Base-by-base conservation (phyloP, 2,329 filamentous ascomycete genomes). In the Nemania abortiva region DNA sequence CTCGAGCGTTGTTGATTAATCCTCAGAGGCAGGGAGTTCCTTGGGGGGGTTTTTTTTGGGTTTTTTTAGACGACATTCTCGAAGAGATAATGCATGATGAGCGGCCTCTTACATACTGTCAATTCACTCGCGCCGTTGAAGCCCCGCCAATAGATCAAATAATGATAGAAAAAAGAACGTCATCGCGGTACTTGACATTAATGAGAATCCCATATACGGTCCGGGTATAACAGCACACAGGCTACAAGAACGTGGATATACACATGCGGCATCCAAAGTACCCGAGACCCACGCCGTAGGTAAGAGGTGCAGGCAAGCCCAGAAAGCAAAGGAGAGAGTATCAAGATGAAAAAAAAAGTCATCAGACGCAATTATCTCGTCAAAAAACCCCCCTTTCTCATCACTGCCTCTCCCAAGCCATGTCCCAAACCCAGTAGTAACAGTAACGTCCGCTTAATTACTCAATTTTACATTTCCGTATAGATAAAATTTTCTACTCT, bases 351-450 rank as follows among this genome's bases (percentile, higher is more conserved):
- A 29, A 27, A 27, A 2, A 49, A 53, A 57, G 29, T 63, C 63
- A 54, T 66, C n/a, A 63, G 49, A 52, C 62, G 60, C 68, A 70
- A 68, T 64, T 67, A 65, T 70, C 68, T 70, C 68, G 49, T 68
- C 60, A 70, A 20, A 66, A 31, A 15, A 27, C 18, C 29, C 7
- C 47, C n/a, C 42, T 37, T 49, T 62, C 18, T 20, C 52, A 31
- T 6, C 31, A 55, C 53, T 22, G 18, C 20, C 15, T 20, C 18
- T 15, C 10, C 20, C 20, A 49, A 50, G 34, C 18, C 34, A 49
- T 22, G 34, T 34, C 27, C n/a, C 34, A 37, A 22, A 18, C 1
- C 20, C 20, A 58, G 45, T 20, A 47, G 52, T 6, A 39, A 15
- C 15, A 34, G 13, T 15, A 24, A 24, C 47, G 13, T 31, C 31